phyloP scores from a whole-genome alignment of 495 filamentous ascomycete species.

The Glarea lozoyensis region DNA sequence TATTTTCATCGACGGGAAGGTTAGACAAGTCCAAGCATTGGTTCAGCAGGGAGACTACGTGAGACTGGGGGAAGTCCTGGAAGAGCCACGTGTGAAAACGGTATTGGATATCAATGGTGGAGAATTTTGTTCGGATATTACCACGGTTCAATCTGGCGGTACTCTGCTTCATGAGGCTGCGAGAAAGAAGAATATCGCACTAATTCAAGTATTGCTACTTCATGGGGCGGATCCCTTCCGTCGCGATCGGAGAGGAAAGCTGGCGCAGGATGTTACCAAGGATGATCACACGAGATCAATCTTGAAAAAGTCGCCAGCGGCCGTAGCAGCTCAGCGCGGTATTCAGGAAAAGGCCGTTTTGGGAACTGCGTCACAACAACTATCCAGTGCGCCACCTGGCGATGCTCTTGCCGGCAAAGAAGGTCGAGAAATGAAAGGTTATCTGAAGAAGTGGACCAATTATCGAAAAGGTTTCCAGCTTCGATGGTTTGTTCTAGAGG shows the following conservation, averaged over 20 bases:
- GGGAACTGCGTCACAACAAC: constrained; percentile 56
- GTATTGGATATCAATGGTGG: constrained; percentile 83
- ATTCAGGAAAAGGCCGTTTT: constrained; percentile 96
- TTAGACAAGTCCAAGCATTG: constrained; percentile 71
- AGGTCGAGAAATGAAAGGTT: constrained; percentile 92
- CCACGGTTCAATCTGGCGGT: constrained; percentile 66
- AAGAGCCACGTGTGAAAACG: constrained; percentile 75
- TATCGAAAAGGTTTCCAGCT: constrained; percentile 95
- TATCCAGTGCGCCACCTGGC: constrained; percentile 41
- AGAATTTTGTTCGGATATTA: constrained; percentile 75
- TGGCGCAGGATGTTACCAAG: constrained; percentile 95
- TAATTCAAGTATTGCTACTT: constrained; percentile 82
- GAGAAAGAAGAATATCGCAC: constrained; percentile 67
- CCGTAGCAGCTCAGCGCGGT: constrained; percentile 85
- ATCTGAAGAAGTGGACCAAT: constrained; percentile 98
- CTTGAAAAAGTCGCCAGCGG: constrained; percentile 88
- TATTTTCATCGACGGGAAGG: constrained; percentile 78
- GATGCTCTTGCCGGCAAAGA: constrained; percentile 74
- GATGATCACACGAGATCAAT: constrained; percentile 82
- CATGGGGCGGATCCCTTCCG: constrained; percentile 97
- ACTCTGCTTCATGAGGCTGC: constrained; percentile 93
- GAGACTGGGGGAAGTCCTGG: constrained; percentile 64
- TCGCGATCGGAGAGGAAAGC: constrained; percentile 86
- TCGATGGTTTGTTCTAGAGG: constrained; percentile 95
- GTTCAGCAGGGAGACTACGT: constrained; percentile 66